Base-by-base conservation (phyloP, 2,329 filamentous ascomycete genomes). In the Pleoardoris graminearum region DNA sequence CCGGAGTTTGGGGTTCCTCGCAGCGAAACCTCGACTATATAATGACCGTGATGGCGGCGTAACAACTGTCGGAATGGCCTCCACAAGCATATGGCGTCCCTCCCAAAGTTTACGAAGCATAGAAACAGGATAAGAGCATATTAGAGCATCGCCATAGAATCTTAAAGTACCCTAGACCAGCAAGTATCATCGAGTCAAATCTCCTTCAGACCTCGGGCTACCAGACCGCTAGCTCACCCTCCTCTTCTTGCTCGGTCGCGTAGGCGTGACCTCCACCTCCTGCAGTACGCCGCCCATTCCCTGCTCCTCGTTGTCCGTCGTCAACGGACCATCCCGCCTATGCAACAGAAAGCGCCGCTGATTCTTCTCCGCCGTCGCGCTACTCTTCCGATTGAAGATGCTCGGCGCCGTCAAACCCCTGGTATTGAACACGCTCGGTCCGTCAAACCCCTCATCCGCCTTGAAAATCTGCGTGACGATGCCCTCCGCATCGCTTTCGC, bases 1-100 rank as follows among this genome's bases (percentile, higher is more conserved):
- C 39, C 48, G 1, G 17, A 32, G n/a, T 50, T 50, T 30, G 48
- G 48, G 10, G 23, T 50, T 3, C 48, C 38, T 14, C 42, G 17
- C 11, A 14, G 14, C 8, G 29, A 22, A 29, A 4, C 4, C 2
- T 16, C 19, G 22, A 41, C 25, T n/a, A n/a, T n/a, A n/a, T n/a
- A n/a, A n/a, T n/a, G n/a, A n/a, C n/a, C 3, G 4, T 32, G 30
- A 12, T 32, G 10, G 10, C 10, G 10, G 30, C 11, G 3, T 32
- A 12, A 14, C 30, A 32, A 14, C 11, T 32, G 10, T 32, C 3
- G n/a, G n/a, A n/a, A n/a, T n/a, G n/a, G n/a, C n/a, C n/a, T n/a
- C n/a, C n/a, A n/a, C n/a, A n/a, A n/a, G n/a, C n/a, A n/a, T n/a
- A n/a, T n/a, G n/a, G n/a, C n/a, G n/a, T n/a, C n/a, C n/a, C n/a